Evolutionary conservation across 2,329 filamentous ascomycete species (phyloP).

Genomic region (Ceratocystis colombiana): DNA sequence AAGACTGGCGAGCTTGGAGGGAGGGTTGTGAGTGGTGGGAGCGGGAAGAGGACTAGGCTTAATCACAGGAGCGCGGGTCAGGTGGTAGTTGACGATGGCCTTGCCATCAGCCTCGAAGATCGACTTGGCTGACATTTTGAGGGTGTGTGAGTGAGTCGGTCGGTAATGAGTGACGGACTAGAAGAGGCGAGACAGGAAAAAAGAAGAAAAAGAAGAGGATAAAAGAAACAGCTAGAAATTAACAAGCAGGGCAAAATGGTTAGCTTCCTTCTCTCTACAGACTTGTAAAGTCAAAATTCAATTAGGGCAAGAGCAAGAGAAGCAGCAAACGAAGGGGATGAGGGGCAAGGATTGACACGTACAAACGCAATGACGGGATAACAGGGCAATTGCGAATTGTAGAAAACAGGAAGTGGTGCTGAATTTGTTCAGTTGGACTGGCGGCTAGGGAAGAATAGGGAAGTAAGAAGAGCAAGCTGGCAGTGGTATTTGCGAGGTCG

Average conservation of each 20-base stretch:
- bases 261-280: slow-evolving; percentile 14
- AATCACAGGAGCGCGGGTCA: slow-evolving; percentile 93
- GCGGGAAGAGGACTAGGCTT: slow-evolving; percentile 89
- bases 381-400: slow-evolving; percentile 11
- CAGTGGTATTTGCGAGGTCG: slow-evolving; percentile 21
- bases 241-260: slow-evolving; percentile 15
- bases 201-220: not conserved
- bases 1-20: slow-evolving; percentile 80
- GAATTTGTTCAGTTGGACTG: slow-evolving; percentile 12
- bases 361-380: slow-evolving; percentile 13
- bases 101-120: slow-evolving; percentile 99
- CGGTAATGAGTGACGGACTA: slow-evolving; percentile 26
- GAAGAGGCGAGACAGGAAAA: slow-evolving; percentile 26
- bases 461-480: slow-evolving; percentile 2
- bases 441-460: not conserved
- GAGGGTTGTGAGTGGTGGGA: slow-evolving; percentile 79
- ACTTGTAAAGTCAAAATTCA: slow-evolving; percentile 15
- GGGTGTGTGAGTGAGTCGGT: slow-evolving; percentile 29
- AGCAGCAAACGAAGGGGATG: slow-evolving; percentile 11
- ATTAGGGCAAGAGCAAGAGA: slow-evolving; percentile 11
- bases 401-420: not conserved
- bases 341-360: slow-evolving; percentile 14
- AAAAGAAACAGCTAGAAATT: slow-evolving; percentile 12
- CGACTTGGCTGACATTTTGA: slow-evolving; percentile 59
- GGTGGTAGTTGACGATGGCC: slow-evolving; percentile 99